Base-by-base conservation (phyloP, 164 flowering plant genomes). In the Houttuynia cordata region DNA sequence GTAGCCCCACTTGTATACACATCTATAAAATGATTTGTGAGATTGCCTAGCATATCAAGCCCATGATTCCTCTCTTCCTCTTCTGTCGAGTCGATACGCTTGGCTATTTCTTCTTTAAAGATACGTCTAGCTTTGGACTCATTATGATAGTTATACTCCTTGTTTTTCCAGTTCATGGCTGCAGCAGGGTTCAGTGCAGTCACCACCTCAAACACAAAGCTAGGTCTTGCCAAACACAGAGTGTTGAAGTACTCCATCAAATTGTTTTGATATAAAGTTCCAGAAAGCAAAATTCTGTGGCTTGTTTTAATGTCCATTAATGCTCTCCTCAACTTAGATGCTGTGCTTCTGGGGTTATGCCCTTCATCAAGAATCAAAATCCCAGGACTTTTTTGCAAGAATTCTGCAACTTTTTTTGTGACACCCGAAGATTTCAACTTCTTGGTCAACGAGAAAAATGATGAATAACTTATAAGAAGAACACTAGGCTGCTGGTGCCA, bases 211-310 rank as follows among this genome's bases (percentile, higher is more conserved):
- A 67, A 34, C 9, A 85, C 76, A 71, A 94, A 94, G 60, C 61
- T 74, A 0, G 97, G 99, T 68, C 99, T 80, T 25, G 97, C 93
- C 66, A 94, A 72, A 70, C 78, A 75, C 17, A 91, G 88, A 23
- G 97, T 88, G 78, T 91, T 94, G 72, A 91, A 94, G 65, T 91
- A 94, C 66, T 91, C 99, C 19, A 84, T 83, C 50, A 94, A 88
- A 60, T 87, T 94, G 68, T 94, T 91, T 70, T 91, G 97, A 63
- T 91, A 91, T 62, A 91, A 57, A 20, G 97, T 94, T 8, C 97
- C 97, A 1, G 99, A 91, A 14, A 94, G 90, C 71, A 94, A 72
- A 62, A 94, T 73, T 63, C 99, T 73, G 47, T 79, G 56, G 12
- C 78, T 78, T 8, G 96, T 91, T 25, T 83, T 69, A 18, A 91